These are phyloP conservation scores for Leccinum incarnatum DNA, from an alignment of 768 basidiomycete species.

Conservation along the genomic window DNA sequence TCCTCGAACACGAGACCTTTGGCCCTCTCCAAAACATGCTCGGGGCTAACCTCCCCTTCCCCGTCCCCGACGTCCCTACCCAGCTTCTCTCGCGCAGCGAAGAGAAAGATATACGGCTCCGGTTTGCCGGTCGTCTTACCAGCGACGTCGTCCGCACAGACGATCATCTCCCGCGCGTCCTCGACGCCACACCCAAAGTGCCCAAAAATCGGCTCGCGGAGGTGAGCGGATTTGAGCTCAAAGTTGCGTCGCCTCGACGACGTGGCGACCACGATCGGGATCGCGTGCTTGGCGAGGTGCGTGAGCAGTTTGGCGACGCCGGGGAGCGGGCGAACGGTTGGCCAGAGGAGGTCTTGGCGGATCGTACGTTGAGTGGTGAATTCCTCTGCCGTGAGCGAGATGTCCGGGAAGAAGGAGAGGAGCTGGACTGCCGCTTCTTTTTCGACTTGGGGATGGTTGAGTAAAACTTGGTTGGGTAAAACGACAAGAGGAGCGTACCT, in stretches of 20 bases:
- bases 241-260: conserved; percentile 67
- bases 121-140: conserved; percentile 70
- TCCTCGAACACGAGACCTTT: conserved; percentile 85
- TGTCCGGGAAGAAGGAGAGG: conserved; percentile 73
- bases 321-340: conserved; percentile 67
- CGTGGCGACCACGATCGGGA: conserved; percentile 83
- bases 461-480: background rate
- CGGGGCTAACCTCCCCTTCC: conserved; percentile 32
- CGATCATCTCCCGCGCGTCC: conserved; percentile 44
- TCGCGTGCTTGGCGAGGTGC: conserved; percentile 62
- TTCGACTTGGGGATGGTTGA: conserved; percentile 48
- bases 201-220: conserved; percentile 53
- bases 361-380: conserved; percentile 56
- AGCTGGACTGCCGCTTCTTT: conserved; percentile 61
- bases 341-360: conserved; percentile 66
- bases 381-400: conserved; percentile 58
- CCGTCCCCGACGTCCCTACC: conserved; percentile 53
- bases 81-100: conserved; percentile 61
- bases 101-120: conserved; percentile 76
- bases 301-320: conserved; percentile 66
- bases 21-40: conserved; percentile 45
- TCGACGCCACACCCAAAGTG: conserved; percentile 23
- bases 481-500: conserved; percentile 40
- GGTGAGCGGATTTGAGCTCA: conserved; percentile 62
- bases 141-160: conserved; percentile 71